Conservation (phyloP, 2,329 filamentous ascomycete species). For the Zarea fungicola region DNA sequence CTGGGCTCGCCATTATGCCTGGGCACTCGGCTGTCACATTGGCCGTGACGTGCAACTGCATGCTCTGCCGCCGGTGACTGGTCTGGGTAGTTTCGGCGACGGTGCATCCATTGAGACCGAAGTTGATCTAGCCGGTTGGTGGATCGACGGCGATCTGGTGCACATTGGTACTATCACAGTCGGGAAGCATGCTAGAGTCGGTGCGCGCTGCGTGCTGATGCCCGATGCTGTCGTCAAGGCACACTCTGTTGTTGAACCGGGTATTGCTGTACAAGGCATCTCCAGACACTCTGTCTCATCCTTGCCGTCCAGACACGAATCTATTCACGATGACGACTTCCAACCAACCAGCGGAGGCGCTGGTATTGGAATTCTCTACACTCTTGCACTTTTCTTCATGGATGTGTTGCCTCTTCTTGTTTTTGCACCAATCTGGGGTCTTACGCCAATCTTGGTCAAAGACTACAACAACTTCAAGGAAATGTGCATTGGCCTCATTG, state of each 20-base stretch:
- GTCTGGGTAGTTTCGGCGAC: conserved; percentile 18
- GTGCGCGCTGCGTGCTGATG: conserved; percentile 18
- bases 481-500: conserved; percentile 9
- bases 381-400: conserved; percentile 12
- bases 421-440: conserved; percentile 10
- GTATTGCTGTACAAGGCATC: conserved; percentile 14
- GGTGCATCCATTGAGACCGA: conserved; percentile 18
- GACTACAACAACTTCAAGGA: conserved; percentile 15
- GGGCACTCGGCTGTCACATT: conserved; percentile 18
- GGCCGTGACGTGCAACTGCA: conserved; percentile 18
- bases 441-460: conserved; percentile 13
- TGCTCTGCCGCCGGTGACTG: conserved; percentile 15
- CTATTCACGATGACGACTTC: background rate
- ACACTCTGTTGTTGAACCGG: conserved; percentile 15
- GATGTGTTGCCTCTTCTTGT: conserved; percentile 15
- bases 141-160: conserved; percentile 19
- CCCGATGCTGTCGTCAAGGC: conserved; percentile 16
- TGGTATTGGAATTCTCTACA: conserved; percentile 13
- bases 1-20: conserved; percentile 16
- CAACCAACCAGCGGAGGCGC: background rate
- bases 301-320: background rate
- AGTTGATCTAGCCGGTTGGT: conserved; percentile 18
- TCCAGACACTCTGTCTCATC: conserved; percentile 7
- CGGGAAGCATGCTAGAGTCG: conserved; percentile 17
- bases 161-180: conserved; percentile 17